A percentile compares a stretch with the other conserved stretches of the same genome.
Evolutionary conservation across 2,329 filamentous ascomycete genomes (phyloP).

Genomic region (Pyrenochaeta sp.): DNA sequence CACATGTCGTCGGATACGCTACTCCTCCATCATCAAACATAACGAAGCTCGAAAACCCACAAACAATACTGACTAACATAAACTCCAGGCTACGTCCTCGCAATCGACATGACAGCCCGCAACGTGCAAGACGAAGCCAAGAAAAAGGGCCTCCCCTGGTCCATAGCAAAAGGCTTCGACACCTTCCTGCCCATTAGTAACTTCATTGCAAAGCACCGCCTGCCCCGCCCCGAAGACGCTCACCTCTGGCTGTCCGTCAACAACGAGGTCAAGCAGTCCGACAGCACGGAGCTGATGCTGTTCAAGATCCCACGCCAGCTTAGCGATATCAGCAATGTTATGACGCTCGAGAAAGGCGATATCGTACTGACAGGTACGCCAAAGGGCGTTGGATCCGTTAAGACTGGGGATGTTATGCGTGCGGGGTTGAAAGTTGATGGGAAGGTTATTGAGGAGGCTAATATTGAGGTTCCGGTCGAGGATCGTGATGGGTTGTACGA

Average conservation of each 20-base stretch:
- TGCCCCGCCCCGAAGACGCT: constrained; percentile 86
- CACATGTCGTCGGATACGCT: no score
- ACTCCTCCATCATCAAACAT: background rate
- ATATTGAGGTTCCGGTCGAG: constrained; percentile 82
- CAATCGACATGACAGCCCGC: constrained; percentile 96
- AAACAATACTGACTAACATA: background rate
- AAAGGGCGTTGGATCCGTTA: constrained; percentile 89
- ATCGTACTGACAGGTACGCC: constrained; percentile 96
- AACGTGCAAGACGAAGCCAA: constrained; percentile 97
- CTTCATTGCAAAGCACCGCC: constrained; percentile 78
- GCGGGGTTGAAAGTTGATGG: constrained; percentile 82
- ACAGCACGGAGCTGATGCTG: constrained; percentile 93
- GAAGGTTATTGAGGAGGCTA: constrained; percentile 83
- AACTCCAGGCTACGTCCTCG: constrained; percentile 76
- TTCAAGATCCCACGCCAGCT: constrained; percentile 88
- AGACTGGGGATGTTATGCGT: constrained; percentile 84
- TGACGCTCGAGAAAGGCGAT: constrained; percentile 91
- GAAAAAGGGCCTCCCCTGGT: constrained; percentile 95
- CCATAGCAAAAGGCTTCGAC: constrained; percentile 96
- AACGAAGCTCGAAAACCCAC: background rate
- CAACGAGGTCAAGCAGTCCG: constrained; percentile 76
- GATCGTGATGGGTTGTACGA: constrained; percentile 80
- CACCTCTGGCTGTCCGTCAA: constrained; percentile 89
- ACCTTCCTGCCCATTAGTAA: constrained; percentile 91
- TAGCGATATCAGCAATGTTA: constrained; percentile 91